A percentile compares a stretch with the other conserved stretches of the same genome.
Conservation (phyloP, 306 rosid genomes). For the Cucurbita maxima region DNA sequence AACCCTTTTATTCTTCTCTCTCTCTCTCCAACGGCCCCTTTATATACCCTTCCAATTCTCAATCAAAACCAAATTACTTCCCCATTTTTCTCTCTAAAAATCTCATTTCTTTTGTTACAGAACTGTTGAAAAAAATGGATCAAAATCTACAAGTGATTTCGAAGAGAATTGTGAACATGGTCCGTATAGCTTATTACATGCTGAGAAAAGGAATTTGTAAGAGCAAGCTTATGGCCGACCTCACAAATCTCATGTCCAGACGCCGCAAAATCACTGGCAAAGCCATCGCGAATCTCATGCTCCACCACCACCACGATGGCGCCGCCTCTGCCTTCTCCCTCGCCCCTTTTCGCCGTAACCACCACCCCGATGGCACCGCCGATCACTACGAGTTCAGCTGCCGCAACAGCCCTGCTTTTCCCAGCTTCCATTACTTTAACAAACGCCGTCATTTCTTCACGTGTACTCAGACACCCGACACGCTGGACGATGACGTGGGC, state of each 20-base stretch:
- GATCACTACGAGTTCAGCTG: constrained; percentile 12
- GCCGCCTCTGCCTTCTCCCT: not conserved
- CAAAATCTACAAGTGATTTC: constrained; percentile 24
- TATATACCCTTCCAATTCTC: not conserved
- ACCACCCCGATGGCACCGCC: not conserved
- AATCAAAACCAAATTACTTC: not conserved
- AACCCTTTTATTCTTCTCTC: too few relatives aligned
- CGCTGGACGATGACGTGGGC: not conserved
- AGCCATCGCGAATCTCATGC: constrained; percentile 3
- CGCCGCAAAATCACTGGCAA: constrained; percentile 8
- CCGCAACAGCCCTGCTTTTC: constrained; percentile 9
- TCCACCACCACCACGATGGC: constrained; percentile 5
- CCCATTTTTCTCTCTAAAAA: constrained; percentile 4
- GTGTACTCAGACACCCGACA: not conserved
- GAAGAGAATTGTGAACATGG: constrained; percentile 49
- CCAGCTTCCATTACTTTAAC: not conserved
- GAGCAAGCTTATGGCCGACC: constrained; percentile 13
- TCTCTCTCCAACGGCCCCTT: not conserved
- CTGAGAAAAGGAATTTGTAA: constrained; percentile 31
- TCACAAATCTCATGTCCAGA: constrained; percentile 2
- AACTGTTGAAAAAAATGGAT: constrained; percentile 20
- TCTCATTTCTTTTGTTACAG: constrained; percentile 2
- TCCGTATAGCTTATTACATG: constrained; percentile 53
- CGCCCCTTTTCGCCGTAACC: not conserved
- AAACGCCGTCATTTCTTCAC: constrained; percentile 6